phyloP scores from a whole-genome alignment of 345 rosid genomes.

The Lepidium sativum region DNA sequence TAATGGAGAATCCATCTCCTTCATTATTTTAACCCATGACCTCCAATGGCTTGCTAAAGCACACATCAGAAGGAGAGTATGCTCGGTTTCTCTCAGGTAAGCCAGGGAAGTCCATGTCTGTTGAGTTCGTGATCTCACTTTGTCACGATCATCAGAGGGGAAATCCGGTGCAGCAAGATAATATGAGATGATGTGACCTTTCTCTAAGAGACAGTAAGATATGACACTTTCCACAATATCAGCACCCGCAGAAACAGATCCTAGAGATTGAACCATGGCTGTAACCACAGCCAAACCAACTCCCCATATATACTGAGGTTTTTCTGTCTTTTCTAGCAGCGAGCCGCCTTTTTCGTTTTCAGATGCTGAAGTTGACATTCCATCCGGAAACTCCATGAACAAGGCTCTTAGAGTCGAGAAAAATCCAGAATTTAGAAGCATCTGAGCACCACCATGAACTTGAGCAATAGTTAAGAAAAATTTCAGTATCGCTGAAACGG shows the following conservation, averaged over 20 bases:
- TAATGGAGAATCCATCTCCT: constrained; percentile 65
- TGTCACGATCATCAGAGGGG: constrained; percentile 55
- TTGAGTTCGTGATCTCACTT: constrained; percentile 58
- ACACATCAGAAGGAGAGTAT: constrained; percentile 77
- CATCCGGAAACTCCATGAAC: constrained; percentile 44
- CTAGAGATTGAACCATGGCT: constrained; percentile 68
- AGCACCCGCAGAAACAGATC: constrained; percentile 36
- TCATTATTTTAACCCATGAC: constrained; percentile 64
- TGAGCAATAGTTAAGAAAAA: constrained; percentile 71
- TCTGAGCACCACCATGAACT: constrained; percentile 75
- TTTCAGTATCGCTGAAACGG: constrained; percentile 47
- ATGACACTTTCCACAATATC: constrained; percentile 53
- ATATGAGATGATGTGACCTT: constrained; percentile 52
- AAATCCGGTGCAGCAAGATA: constrained; percentile 64
- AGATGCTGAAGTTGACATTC: constrained; percentile 30
- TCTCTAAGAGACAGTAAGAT: constrained; percentile 64
- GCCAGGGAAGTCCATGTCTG: constrained; percentile 53
- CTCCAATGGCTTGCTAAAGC: constrained; percentile 55
- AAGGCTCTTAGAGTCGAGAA: constrained; percentile 54
- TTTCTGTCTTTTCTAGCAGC: constrained; percentile 41
- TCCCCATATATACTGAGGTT: constrained; percentile 62
- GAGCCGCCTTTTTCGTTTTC: constrained; percentile 31
- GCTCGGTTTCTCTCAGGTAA: constrained; percentile 73
- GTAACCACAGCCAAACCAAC: constrained; percentile 73
- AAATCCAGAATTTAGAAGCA: constrained; percentile 71